A percentile compares a stretch with the other conserved stretches of the same genome.
Evolutionary conservation across 2,329 filamentous ascomycete species (phyloP).

Genomic region (Venturia aucupariae): DNA sequence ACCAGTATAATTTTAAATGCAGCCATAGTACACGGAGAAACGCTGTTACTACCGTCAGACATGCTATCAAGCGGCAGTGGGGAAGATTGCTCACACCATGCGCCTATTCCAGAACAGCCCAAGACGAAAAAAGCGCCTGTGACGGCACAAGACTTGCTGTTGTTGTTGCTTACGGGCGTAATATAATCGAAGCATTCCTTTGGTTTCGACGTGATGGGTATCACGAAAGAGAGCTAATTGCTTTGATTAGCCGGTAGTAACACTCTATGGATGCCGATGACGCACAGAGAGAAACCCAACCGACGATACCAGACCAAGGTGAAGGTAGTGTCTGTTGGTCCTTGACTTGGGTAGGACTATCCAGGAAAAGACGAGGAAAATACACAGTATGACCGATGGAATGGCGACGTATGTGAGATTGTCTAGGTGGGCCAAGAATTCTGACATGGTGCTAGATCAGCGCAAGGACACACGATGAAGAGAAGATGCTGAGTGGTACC

Average conservation of each 20-base stretch:
- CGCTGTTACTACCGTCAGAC: conserved; percentile 19
- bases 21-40: conserved; percentile 29
- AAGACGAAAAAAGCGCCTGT: conserved; percentile 65
- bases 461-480: conserved; percentile 21
- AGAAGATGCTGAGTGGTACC: conserved; percentile 27
- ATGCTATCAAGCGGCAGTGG: background rate
- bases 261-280: background rate
- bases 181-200: conserved; percentile 69
- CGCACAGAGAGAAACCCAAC: conserved; percentile 10
- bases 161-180: conserved; percentile 75
- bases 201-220: conserved; percentile 62
- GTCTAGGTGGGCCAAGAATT: conserved; percentile 14
- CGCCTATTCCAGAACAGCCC: conserved; percentile 66
- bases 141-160: conserved; percentile 64
- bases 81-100: conserved; percentile 56
- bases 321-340: conserved; percentile 82
- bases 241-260: background rate
- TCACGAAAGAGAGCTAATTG: conserved; percentile 65
- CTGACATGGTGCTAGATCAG: background rate
- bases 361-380: conserved; percentile 70
- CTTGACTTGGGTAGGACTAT: conserved; percentile 68
- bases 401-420: conserved; percentile 71
- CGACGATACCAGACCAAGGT: conserved; percentile 63
- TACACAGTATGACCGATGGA: conserved; percentile 57
- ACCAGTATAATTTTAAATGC: conserved; percentile 31